These are phyloP conservation scores for Metroxylon sagu DNA, from an alignment of 176 grass and related monocot genomes.

Conservation along the genomic window DNA sequence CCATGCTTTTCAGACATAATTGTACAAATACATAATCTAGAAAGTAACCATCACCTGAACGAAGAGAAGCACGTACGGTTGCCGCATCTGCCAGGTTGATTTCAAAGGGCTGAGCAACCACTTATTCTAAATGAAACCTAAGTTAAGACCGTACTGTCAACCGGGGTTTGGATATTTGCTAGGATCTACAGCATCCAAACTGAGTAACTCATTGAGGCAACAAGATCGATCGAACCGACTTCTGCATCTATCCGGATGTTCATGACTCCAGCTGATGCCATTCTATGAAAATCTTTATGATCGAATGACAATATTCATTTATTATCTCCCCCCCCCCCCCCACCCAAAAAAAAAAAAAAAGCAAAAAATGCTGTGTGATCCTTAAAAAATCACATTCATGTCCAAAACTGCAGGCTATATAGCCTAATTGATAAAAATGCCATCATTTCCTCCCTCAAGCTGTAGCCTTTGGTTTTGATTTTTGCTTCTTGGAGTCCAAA, in stretches of 20 bases:
- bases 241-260: too few relatives aligned
- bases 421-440: neutral
- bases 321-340: too few relatives aligned
- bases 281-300: too few relatives aligned
- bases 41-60: too few relatives aligned
- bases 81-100: too few relatives aligned
- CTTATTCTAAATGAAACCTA: neutral
- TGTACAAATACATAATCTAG: too few relatives aligned
- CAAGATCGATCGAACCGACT: too few relatives aligned
- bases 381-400: neutral
- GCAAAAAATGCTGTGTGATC: neutral
- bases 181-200: neutral
- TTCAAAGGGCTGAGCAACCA: neutral
- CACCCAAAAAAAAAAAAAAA: too few relatives aligned
- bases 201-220: neutral
- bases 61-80: too few relatives aligned
- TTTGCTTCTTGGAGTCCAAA: conserved; percentile 83
- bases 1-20: too few relatives aligned
- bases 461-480: conserved; percentile 43
- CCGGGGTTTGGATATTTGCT: neutral
- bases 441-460: conserved; percentile 1
- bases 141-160: neutral
- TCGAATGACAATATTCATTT: too few relatives aligned
- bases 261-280: too few relatives aligned
- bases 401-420: neutral